A percentile compares a stretch with the other conserved stretches of the same genome.
Evolutionary conservation across 2,329 filamentous ascomycete genomes (phyloP).

Genomic region (Diaporthe vexans): DNA sequence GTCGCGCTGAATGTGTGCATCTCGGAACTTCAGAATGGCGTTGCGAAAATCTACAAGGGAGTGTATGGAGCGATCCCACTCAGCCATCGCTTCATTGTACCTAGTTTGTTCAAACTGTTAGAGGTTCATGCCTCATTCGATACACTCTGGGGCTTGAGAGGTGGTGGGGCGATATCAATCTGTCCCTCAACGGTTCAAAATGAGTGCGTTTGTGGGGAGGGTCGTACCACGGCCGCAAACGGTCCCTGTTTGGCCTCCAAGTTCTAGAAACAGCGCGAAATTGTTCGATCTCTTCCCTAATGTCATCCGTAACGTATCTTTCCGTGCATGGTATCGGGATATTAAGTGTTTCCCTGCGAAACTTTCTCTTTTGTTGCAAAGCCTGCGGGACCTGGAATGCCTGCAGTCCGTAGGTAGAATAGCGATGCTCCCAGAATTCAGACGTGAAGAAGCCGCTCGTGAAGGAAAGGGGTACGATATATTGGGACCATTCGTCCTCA

Average conservation of each 20-base stretch:
- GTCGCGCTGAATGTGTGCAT: constrained; percentile 16
- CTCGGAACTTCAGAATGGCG: constrained; percentile 1
- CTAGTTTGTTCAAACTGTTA: neutral
- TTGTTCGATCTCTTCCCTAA: neutral
- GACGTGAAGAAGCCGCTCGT: neutral
- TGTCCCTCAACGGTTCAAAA: neutral
- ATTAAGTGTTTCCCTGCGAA: neutral
- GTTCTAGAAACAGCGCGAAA: fast-evolving
- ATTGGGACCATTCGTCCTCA: neutral
- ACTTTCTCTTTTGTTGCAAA: neutral
- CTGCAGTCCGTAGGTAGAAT: neutral
- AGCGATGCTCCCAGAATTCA: neutral
- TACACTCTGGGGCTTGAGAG: no score
- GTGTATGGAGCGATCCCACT: neutral
- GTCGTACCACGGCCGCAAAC: constrained; percentile 3
- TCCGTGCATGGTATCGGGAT: fast-evolving
- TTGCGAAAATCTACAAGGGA: neutral
- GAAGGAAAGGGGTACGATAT: neutral
- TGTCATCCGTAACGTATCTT: neutral
- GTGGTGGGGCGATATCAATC: no score
- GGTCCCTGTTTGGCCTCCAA: neutral
- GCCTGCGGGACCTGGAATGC: neutral
- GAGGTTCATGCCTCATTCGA: neutral
- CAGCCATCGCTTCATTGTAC: neutral
- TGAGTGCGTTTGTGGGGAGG: no score